phyloP scores from a whole-genome alignment of 2,329 filamentous ascomycete genomes.

The Lachnellula cervina region DNA sequence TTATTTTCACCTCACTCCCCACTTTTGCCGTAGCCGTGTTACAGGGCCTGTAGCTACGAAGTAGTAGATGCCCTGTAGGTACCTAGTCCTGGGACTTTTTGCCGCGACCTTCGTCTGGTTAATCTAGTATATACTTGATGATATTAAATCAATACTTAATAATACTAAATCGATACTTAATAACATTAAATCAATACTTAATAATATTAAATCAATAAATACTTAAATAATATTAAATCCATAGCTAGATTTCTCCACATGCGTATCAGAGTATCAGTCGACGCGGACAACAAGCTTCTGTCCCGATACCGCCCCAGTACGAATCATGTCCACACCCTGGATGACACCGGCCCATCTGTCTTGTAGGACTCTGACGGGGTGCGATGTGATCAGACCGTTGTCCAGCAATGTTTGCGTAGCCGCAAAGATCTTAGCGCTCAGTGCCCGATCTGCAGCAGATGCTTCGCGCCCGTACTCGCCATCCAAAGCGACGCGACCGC shows the following conservation, averaged over 20 bases:
- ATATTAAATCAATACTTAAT: no score
- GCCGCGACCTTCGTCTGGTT: no score
- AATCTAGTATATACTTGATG: no score
- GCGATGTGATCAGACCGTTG: conserved; percentile 31
- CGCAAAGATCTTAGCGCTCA: conserved; percentile 5
- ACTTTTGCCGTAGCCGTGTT: no score
- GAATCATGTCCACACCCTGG: conserved; percentile 12
- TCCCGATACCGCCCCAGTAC: conserved; percentile 6
- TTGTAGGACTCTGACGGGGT: conserved; percentile 13
- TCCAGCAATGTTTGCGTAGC: conserved; percentile 27
- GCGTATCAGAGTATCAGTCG: neutral
- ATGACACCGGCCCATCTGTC: conserved; percentile 10
- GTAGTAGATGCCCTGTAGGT: no score
- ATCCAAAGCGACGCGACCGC: conserved; percentile 20
- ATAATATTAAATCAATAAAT: no score
- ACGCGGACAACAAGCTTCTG: conserved; percentile 18
- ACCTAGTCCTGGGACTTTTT: no score
- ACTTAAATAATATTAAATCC: no score
- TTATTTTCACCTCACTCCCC: no score
- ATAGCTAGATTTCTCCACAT: neutral
- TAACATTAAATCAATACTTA: no score
- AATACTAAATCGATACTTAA: no score
- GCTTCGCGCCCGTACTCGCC: conserved; percentile 19
- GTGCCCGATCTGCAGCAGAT: conserved; percentile 9
- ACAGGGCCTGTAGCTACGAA: no score